Conservation (phyloP, 192 early-diverging fungal species). For the Mortierella alpina region DNA sequence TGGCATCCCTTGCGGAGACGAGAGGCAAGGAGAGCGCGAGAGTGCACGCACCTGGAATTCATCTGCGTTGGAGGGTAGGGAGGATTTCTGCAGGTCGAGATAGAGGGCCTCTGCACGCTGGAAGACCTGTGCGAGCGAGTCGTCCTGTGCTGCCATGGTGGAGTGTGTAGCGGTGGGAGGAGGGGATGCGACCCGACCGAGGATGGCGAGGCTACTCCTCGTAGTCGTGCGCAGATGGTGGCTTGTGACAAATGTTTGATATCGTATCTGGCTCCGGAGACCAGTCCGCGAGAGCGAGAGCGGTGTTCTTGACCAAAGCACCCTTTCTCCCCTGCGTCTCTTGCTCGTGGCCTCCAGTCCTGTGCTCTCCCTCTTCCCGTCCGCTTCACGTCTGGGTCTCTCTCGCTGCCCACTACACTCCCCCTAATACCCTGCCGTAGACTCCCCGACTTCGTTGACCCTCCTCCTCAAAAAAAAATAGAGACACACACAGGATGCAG, state of each 20-base stretch:
- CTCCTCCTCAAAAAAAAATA: background rate
- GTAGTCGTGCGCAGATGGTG: background rate
- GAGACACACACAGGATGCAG: background rate
- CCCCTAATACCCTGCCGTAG: background rate
- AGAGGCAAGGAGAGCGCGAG: background rate
- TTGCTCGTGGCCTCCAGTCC: background rate
- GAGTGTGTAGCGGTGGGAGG: background rate
- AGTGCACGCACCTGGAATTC: constrained; percentile 36
- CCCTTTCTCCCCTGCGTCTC: constrained; percentile 2
- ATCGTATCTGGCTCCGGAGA: no score
- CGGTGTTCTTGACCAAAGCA: background rate
- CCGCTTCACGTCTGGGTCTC: background rate
- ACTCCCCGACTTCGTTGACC: background rate
- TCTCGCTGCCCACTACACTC: background rate
- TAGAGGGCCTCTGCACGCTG: constrained; percentile 39
- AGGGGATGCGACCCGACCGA: background rate
- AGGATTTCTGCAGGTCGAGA: constrained; percentile 39
- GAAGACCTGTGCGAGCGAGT: constrained; percentile 37
- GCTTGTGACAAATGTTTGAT: background rate
- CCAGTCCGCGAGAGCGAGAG: no score
- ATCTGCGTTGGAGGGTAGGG: constrained; percentile 39
- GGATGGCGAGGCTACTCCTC: background rate
- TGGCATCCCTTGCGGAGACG: background rate
- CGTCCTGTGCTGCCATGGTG: constrained; percentile 38
- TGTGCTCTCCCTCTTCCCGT: background rate